Percentiles rank a stretch among this genome's conserved stretches.
phyloP scores from a whole-genome alignment of 176 grass and related monocot species.

The Coix lacrymajobi region DNA sequence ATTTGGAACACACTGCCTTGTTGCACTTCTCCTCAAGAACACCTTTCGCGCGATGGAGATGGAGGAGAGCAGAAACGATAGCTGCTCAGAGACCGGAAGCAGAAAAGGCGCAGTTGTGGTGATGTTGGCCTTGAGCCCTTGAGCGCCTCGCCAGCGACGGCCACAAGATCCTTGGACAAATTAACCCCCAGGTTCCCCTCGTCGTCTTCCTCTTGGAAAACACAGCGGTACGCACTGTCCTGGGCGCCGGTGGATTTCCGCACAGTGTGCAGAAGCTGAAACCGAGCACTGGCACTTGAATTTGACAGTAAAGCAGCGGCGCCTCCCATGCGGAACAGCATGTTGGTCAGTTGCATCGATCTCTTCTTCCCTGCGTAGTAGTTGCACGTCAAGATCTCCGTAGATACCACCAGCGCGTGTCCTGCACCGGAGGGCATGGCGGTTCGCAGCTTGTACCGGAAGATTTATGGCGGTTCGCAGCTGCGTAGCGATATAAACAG shows the following conservation, averaged over 20 bases:
- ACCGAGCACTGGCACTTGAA: background rate
- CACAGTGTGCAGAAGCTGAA: background rate
- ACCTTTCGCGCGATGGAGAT: background rate
- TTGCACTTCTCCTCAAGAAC: background rate
- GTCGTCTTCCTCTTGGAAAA: slow-evolving; percentile 25
- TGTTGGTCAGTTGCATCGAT: slow-evolving; percentile 13
- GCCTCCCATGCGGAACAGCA: slow-evolving; percentile 30
- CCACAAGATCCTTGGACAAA: slow-evolving; percentile 12
- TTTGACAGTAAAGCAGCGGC: slow-evolving; percentile 18
- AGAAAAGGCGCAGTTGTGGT: background rate
- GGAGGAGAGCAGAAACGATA: background rate
- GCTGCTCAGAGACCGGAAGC: slow-evolving; percentile 9
- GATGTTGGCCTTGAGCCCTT: background rate
- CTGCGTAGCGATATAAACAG: too few species aligned
- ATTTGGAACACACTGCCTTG: background rate
- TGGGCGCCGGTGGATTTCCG: background rate
- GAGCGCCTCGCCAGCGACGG: background rate
- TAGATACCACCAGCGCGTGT: slow-evolving; percentile 7
- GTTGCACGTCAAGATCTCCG: background rate
- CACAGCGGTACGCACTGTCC: slow-evolving; percentile 11
- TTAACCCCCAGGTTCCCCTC: slow-evolving; percentile 11
- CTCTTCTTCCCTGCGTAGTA: slow-evolving; percentile 23
- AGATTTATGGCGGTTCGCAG: too few species aligned
- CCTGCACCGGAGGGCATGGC: background rate
- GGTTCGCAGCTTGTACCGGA: slow-evolving; percentile 12